These are phyloP conservation scores for Fomitopsis schrenkii DNA, from an alignment of 1,284 basidiomycete genomes.

Conservation along the genomic window DNA sequence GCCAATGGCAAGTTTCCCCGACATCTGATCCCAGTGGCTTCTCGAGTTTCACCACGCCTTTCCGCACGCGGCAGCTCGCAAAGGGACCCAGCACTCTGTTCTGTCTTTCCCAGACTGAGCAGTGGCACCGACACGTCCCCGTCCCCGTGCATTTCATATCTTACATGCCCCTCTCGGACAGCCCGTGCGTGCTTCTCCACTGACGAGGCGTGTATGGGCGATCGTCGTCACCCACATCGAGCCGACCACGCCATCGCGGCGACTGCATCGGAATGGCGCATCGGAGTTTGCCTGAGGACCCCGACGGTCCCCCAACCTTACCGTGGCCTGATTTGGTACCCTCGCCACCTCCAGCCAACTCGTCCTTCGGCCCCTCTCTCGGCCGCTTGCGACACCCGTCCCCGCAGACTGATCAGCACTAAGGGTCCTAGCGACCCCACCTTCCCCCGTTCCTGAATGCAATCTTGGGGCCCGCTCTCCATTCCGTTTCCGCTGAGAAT, in stretches of 20 bases:
- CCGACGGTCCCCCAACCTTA: conserved; percentile 4
- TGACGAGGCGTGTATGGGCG: background rate
- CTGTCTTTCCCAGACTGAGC: background rate
- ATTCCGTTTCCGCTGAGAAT: background rate
- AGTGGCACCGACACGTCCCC: background rate
- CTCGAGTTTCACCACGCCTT: conserved; percentile 11
- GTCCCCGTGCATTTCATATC: background rate
- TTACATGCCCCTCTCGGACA: background rate
- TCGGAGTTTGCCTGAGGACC: conserved; percentile 5
- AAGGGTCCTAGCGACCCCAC: background rate
- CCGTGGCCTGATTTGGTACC: background rate
- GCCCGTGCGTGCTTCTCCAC: background rate
- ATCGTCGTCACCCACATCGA: conserved; percentile 6
- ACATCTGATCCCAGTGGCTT: conserved; percentile 10
- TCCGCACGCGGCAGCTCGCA: conserved; percentile 5
- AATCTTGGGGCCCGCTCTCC: background rate
- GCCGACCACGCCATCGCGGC: background rate
- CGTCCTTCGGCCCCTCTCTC: background rate
- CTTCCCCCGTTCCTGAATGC: background rate
- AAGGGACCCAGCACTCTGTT: background rate
- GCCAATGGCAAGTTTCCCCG: conserved; percentile 8
- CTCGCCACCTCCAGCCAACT: conserved; percentile 1
- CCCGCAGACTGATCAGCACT: background rate
- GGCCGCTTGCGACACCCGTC: conserved; percentile 1
- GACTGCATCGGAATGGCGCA: background rate